Evolutionary conservation across 2,329 filamentous ascomycete species (phyloP), one percentile per base, ranked within the genome.

Genomic region (Colletotrichum siamense): DNA sequence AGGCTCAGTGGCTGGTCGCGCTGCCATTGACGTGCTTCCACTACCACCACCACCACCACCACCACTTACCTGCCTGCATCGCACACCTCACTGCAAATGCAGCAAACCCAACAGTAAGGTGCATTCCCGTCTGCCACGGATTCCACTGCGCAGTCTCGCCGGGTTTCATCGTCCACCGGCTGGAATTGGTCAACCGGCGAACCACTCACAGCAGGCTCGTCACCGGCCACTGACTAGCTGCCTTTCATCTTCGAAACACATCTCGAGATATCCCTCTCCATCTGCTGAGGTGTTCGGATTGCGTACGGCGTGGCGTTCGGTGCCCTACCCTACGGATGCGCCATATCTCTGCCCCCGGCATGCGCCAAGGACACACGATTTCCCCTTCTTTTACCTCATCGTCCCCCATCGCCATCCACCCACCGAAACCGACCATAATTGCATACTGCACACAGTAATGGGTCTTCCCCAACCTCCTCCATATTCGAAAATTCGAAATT

Each of bases 391-490:
- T 62, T 70, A 70, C 66, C 66, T 74, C 66, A 70, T 74, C 66
- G 65, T 52, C 71, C 49, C 34, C 68, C 66, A 34, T 66, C 24
- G 18, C 49, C 28, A 32, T 61, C 57, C 28, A 28, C 22, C 69
- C 69, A 59, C 73, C 69, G 73, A 26, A 75, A 72, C 52, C 73
- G 55, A 73, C 63, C 69, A 69, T 59, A 34, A 57, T 26, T 32
- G 36, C 49, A 36, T 32, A 12, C 39, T 49, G 39, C 39, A n/a
- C 36, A 39, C 36, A 18, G 36, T n/a, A 49, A n/a, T 49, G 18
- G 39, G 18, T n/a, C 39, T 9, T 36, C 30, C 24, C 62, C 62
- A 30, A 24, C 44, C 44, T 64, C 59, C 32, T 57, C 13, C 30
- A 13, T 36, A 52, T 22, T 44, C 30, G 28, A 30, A 32, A 62